Evolutionary conservation across 148 eudicot genomes (phyloP).

Genomic region (Rhododendron ovatum): DNA sequence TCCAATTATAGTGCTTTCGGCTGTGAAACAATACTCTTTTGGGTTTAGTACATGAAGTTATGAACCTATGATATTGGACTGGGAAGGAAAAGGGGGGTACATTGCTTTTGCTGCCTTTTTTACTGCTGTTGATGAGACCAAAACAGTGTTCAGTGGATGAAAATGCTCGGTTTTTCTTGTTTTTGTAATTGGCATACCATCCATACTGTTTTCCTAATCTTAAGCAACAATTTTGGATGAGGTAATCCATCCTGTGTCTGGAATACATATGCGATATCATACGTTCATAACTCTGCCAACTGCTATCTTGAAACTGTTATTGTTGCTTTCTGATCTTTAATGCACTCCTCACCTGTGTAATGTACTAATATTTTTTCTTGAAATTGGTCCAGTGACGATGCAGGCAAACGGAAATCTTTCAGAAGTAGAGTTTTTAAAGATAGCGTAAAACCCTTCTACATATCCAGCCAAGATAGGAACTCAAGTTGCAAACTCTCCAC

Average conservation of each 20-base stretch:
- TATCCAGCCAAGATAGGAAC: constrained; percentile 49
- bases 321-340: constrained; percentile 9
- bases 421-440: constrained; percentile 58
- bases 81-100: neutral
- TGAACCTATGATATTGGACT: neutral
- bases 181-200: neutral
- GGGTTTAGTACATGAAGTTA: neutral
- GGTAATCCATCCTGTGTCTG: neutral
- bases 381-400: constrained; percentile 57
- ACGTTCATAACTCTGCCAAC: neutral
- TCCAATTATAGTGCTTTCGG: neutral
- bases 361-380: constrained; percentile 6
- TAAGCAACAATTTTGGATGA: neutral
- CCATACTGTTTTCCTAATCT: neutral
- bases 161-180: neutral
- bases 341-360: neutral
- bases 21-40: neutral
- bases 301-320: neutral
- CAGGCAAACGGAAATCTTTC: constrained; percentile 63
- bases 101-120: neutral
- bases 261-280: neutral
- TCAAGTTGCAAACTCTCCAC: constrained; percentile 49
- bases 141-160: neutral
- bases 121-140: neutral
- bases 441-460: constrained; percentile 52